Base-by-base conservation (phyloP, 306 rosid species). In the Dryas drummondii region DNA sequence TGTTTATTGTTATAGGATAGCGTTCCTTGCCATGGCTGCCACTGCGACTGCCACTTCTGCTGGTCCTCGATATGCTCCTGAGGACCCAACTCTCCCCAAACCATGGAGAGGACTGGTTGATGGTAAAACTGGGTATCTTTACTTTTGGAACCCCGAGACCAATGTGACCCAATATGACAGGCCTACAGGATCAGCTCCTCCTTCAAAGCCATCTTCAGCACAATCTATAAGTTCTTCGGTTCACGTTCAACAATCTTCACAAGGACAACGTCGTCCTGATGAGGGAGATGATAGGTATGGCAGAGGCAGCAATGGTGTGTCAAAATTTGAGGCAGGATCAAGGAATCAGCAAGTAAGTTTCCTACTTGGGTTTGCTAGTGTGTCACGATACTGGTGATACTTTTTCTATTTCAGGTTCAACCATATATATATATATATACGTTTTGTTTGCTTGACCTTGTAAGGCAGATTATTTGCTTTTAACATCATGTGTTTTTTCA, bases 81-180 rank as follows among this genome's bases (percentile, higher is more conserved):
- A 86, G 5, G 99, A 96, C 59, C 99, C 99, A 7, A 87, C 98
- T 10, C 98, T 96, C 10, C 99, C 99, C 8, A 92, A 88, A 72
- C 99, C 99, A 27, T 96, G 99, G 99, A 79, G 77, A 64, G 99
- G 99, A 70, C 94, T 96, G 49, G 98, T 96, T 71, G 99, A 96
- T 85, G 99, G 99, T 7, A 96, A 92, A 87, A 96, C 99, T 5
- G 99, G 99, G 63, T 96, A 90, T 79, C 93, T 96, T 41, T 96
- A 96, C 89, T 96, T 90, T 76, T 96, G 99, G 99, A 96, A 96
- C 82, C 99, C 99, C 1, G 99, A 86, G 85, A 96, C 99, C 48
- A 96, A 96, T 85, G 90, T 91, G 16, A 96, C 99, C 41, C 99
- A 96, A 74, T 96, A 96, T 19, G 99, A 96, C 78, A 89, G 91